Percentiles rank a stretch among this genome's conserved stretches.
These are phyloP conservation scores for Amaranthus hypochondriacus DNA, from an alignment of 148 eudicot species.

Conservation along the genomic window DNA sequence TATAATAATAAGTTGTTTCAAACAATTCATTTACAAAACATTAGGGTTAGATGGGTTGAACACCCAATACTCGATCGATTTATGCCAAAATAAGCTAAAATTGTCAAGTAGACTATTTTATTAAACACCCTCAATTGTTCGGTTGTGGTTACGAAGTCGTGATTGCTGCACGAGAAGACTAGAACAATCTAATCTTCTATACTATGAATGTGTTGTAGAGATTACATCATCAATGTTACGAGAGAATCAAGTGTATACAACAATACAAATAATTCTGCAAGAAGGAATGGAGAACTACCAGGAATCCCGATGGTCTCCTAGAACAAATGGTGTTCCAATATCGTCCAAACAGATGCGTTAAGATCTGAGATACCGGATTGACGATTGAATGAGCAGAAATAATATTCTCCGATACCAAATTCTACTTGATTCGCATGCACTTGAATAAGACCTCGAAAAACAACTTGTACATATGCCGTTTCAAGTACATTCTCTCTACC, in stretches of 20 bases:
- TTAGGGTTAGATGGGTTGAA: no score
- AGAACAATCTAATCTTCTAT: background rate
- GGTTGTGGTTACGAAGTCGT: background rate
- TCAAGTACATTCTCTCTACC: conserved; percentile 78
- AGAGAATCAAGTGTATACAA: no score
- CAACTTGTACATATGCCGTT: conserved; percentile 77
- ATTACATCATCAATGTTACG: background rate
- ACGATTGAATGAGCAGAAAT: conserved; percentile 23
- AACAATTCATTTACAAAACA: no score
- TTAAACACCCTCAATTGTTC: no score
- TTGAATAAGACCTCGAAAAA: conserved; percentile 74
- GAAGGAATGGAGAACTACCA: no score
- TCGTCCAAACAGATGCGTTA: background rate
- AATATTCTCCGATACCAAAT: background rate
- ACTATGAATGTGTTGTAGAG: background rate
- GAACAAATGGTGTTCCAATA: background rate
- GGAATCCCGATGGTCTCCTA: background rate
- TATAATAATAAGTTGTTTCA: no score
- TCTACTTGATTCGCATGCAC: conserved; percentile 78
- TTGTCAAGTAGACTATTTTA: no score
- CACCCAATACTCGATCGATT: no score
- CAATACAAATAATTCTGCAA: no score
- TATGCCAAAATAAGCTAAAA: no score
- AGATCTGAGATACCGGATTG: conserved; percentile 10
- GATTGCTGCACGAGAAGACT: background rate